phyloP scores from a whole-genome alignment of 768 basidiomycete genomes.

The Naganishia friedmannii region DNA sequence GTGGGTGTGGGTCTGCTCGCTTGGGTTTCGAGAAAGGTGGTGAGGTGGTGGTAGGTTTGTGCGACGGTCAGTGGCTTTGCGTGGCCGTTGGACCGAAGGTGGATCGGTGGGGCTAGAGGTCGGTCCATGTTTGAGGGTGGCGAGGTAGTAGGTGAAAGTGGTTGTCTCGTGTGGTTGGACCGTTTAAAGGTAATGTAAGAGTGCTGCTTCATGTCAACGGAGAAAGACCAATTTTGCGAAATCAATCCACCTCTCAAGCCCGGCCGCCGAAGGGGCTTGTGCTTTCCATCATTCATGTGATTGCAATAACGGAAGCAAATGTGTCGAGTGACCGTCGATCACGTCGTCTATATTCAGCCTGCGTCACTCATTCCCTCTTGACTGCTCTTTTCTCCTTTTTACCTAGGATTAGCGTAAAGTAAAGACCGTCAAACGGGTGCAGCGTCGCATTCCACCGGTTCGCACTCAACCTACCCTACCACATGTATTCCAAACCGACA shows the following conservation, averaged over 20 bases:
- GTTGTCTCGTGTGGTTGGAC: not conserved
- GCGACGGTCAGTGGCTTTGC: slow-evolving; percentile 8
- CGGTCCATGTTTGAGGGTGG: slow-evolving; percentile 19
- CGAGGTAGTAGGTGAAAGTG: not conserved
- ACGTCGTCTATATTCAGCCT: not conserved
- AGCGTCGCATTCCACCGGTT: no score
- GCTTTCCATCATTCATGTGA: not conserved
- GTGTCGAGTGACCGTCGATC: not conserved
- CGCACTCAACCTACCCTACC: not conserved
- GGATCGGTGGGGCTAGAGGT: slow-evolving; percentile 25
- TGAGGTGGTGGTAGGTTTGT: slow-evolving; percentile 25
- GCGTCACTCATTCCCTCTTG: not conserved
- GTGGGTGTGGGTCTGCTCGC: slow-evolving; percentile 12
- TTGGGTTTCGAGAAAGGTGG: slow-evolving; percentile 14
- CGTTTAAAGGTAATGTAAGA: not conserved
- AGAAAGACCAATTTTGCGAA: slow-evolving; percentile 5
- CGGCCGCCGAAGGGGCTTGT: slow-evolving; percentile 19
- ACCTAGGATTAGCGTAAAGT: no score
- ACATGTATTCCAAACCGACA: slow-evolving; percentile 8
- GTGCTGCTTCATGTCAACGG: not conserved
- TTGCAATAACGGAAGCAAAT: slow-evolving; percentile 5
- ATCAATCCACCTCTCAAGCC: not conserved
- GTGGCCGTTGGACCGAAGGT: slow-evolving; percentile 1
- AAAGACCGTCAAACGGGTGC: no score
- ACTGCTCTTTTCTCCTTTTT: no score